Base-by-base conservation (phyloP, 495 filamentous ascomycete species). In the Cryomyces minteri region DNA sequence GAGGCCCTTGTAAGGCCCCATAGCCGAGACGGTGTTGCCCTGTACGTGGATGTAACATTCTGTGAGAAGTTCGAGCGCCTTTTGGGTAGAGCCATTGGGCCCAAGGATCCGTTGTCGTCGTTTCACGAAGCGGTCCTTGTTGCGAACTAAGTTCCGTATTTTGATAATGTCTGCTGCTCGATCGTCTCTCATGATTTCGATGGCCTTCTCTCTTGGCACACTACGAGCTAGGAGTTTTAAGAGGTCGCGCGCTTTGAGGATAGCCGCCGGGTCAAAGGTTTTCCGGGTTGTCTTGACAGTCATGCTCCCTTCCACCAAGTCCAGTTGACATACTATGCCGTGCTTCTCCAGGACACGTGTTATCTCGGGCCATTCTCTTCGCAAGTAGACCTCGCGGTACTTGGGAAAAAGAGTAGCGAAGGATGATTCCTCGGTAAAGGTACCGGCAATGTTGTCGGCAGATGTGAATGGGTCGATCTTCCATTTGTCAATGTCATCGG, bases 91-190 rank as follows among this genome's bases (percentile, higher is more conserved):
- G 31, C 84, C 84, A 52, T 78, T 77, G 9, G 84, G 81, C 1
- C 90, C 88, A 39, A 96, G 66, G 43, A 95, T 88, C 43, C 90
- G 71, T 63, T 98, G 90, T 41, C 90, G 76, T 32, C 90, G 74
- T 70, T 99, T 99, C 43, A 94, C 82, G 58, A 99, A 99, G 37
- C 88, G 83, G 50, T 96, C 88, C 62, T 94, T 95, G 62, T 94
- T 99, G 49, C 79, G 70, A 30, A 96, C 84, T 45, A 93, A 72
- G 55, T 77, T 87, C 49, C 80, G 67, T 57, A 95, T 87, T 67
- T 95, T 95, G 68, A 96, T 87, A 44, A 96, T 81, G 66, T 96
- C 90, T 61, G 77, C 80, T 6, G 85, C 86, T 43, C 86, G 67
- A 30, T 74, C 86, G 61, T 99, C 90, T 43, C 96, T 82, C 36